Conservation (phyloP, 441 rosid species). For the Populus tomentosa region DNA sequence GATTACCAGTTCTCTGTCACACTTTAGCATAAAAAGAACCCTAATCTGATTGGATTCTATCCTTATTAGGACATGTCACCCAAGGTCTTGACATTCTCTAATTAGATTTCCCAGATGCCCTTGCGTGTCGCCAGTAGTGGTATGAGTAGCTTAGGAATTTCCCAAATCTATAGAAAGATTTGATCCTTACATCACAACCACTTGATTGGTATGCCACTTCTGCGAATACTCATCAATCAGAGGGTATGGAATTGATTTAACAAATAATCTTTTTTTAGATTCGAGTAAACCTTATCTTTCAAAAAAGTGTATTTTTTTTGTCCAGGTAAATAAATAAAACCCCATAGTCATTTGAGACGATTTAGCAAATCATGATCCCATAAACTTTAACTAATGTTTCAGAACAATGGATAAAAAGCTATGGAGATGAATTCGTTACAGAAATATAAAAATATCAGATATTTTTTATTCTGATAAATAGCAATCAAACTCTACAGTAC, state of each 20-base stretch:
- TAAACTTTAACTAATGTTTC: background rate
- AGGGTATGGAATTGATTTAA: constrained; percentile 7
- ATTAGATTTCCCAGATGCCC: constrained; percentile 16
- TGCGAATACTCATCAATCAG: too few species aligned
- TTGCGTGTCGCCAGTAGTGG: background rate
- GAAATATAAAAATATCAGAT: background rate
- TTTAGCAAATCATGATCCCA: background rate
- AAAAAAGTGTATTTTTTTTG: too few species aligned
- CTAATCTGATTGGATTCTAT: constrained; percentile 29
- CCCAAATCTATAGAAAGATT: background rate
- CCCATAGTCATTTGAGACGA: too few species aligned
- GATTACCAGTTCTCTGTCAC: constrained; percentile 17
- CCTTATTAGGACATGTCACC: constrained; percentile 43
- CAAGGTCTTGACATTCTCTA: constrained; percentile 35
- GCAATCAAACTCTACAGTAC: background rate
- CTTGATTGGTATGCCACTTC: background rate
- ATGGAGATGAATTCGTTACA: background rate
- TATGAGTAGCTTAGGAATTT: background rate
- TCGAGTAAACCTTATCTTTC: too few species aligned
- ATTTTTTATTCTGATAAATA: background rate
- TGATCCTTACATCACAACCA: background rate
- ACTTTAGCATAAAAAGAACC: constrained; percentile 20
- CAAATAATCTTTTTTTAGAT: too few species aligned
- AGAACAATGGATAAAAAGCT: background rate
- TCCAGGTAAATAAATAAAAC: too few species aligned